These are phyloP conservation scores for Coffea humblotiana DNA, from an alignment of 305 asterid species.

Conservation along the genomic window DNA sequence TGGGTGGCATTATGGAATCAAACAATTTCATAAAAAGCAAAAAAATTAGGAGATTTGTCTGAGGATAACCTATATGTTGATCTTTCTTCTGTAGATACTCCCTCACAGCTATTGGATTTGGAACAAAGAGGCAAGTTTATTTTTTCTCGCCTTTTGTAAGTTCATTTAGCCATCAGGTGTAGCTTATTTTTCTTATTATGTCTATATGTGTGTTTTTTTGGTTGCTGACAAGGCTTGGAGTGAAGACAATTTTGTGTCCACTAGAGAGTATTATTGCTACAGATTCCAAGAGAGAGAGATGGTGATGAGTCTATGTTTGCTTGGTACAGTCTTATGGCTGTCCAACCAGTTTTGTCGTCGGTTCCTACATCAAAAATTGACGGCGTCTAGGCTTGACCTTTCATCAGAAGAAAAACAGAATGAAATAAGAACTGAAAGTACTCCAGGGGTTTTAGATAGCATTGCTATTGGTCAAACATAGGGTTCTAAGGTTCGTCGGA, in stretches of 20 bases:
- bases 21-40: too few relatives aligned
- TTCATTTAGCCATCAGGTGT: too few relatives aligned
- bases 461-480: background rate
- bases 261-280: background rate
- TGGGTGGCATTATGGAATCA: background rate
- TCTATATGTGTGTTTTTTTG: too few relatives aligned
- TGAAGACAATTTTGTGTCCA: background rate
- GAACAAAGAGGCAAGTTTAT: background rate
- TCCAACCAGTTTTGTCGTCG: conserved; percentile 9
- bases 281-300: background rate
- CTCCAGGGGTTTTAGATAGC: background rate
- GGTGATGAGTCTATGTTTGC: background rate
- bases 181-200: too few relatives aligned
- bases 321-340: background rate
- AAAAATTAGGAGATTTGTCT: too few relatives aligned
- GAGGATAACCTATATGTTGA: too few relatives aligned
- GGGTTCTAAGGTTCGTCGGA: background rate
- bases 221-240: too few relatives aligned
- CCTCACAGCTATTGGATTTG: too few relatives aligned
- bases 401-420: background rate
- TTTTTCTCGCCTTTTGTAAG: too few relatives aligned
- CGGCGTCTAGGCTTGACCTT: background rate
- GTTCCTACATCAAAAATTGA: conserved; percentile 5
- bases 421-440: background rate
- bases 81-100: too few relatives aligned